A percentile compares a stretch with the other conserved stretches of the same genome.
Conservation (phyloP, 2,329 filamentous ascomycete species). For the Ceratocystiopsis sp. region DNA sequence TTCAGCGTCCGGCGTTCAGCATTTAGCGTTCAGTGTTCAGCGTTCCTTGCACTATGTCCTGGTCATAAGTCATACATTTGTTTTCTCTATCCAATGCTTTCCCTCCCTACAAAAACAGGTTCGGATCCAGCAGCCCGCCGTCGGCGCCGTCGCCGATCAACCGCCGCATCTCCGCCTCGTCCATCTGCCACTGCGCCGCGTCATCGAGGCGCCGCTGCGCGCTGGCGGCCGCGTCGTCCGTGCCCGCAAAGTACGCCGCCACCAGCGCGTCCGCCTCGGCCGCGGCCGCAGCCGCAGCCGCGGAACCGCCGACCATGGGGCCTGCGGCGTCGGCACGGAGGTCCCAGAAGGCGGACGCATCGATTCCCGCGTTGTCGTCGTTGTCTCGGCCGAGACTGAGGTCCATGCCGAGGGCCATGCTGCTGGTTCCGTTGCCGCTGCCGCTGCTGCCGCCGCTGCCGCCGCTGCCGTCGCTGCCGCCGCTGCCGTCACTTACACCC, state of each 20-base stretch:
- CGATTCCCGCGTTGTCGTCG: neutral
- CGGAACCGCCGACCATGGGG: no score
- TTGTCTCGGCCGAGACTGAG: no score
- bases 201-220: neutral
- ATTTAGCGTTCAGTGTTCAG: no score
- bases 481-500: no score
- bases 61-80: no score
- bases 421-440: neutral
- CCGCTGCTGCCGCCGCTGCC: no score
- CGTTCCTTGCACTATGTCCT: no score
- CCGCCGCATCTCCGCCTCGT: conserved; percentile 13
- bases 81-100: no score
- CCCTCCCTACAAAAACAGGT: conserved; percentile 3
- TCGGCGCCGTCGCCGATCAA: conserved; percentile 7
- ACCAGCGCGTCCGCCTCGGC: neutral
- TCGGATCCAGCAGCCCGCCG: conserved; percentile 5
- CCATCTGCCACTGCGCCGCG: conserved; percentile 9
- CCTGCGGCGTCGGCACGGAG: no score
- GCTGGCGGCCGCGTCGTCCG: neutral
- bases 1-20: no score
- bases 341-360: no score
- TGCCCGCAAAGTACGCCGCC: conserved; percentile 1
- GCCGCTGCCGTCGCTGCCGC: neutral
- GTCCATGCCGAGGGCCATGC: neutral
- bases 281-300: neutral